These are phyloP conservation scores for Dendrothele bispora DNA, from an alignment of 768 basidiomycete genomes.

Conservation along the genomic window DNA sequence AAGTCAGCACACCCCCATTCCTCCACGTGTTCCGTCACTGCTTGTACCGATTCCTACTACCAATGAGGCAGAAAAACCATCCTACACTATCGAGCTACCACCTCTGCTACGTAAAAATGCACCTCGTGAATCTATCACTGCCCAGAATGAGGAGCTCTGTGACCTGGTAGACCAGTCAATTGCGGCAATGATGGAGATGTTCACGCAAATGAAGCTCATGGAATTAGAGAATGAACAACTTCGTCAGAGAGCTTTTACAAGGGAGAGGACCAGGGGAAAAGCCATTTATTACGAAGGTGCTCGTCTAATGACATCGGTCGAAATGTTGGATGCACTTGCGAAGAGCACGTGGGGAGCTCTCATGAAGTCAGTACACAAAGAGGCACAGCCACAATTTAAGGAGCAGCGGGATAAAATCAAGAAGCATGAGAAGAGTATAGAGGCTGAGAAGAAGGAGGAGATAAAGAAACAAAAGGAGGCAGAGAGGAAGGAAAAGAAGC, in stretches of 20 bases:
- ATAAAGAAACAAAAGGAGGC: background rate
- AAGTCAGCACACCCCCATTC: conserved; percentile 22
- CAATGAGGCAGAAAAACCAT: background rate
- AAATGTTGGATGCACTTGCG: conserved; percentile 3
- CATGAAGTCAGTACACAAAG: conserved; percentile 1
- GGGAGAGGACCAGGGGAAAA: background rate
- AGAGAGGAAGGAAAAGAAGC: background rate
- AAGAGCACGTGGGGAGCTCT: background rate
- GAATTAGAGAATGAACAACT: conserved; percentile 27
- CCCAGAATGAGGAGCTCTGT: conserved; percentile 12
- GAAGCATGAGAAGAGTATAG: background rate
- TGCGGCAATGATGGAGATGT: conserved; percentile 18
- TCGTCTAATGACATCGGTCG: conserved; percentile 2
- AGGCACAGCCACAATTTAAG: background rate
- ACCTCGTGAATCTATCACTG: conserved; percentile 3
- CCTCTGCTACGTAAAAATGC: conserved; percentile 1
- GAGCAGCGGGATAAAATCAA: background rate
- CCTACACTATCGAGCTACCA: background rate
- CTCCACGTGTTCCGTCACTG: conserved; percentile 13
- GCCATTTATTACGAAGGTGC: background rate
- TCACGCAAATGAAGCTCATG: conserved; percentile 24
- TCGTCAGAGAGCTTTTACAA: conserved; percentile 15
- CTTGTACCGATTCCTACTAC: background rate
- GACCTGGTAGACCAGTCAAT: conserved; percentile 9
- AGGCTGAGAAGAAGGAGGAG: background rate